Base-by-base conservation (phyloP, 2,329 filamentous ascomycete genomes). In the Xylaria sp. region DNA sequence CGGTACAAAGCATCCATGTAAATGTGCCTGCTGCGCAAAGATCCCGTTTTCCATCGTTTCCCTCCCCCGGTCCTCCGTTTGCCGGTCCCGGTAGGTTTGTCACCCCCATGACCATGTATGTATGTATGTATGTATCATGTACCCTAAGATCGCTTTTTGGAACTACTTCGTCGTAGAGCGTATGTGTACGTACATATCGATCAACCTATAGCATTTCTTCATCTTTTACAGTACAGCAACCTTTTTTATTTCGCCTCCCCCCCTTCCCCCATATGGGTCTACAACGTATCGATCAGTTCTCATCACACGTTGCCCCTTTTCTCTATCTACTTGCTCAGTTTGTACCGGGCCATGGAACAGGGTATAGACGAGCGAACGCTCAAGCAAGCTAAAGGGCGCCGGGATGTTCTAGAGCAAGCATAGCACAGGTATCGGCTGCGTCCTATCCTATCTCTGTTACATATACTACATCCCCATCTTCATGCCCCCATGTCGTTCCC, bases 1-100 rank as follows among this genome's bases (percentile, higher is more conserved):
- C 69, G 64, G 65, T 69, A 66, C 66, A 67, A 46, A 62, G 63
- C 37, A 59, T 41, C 46, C 37, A 58, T 58, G 39, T 46, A 18
- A 48, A 20, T 48, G 46, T 46, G n/a, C 18, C 41, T 46, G 0
- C 48, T 51, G 20, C 15, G 18, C n/a, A 25, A 32, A 54, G 51
- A 56, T 56, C 28, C 28, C 32, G 18, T 20, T 50, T 32, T 54
- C 13, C 20, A 46, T 46, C 41, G 18, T 28, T 13, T 52, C 13
- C 13, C 15, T 32, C 25, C 15, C 28, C 1, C 51, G 15, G 15
- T 8, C 28, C 7, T 55, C 28, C 28, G 52, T 55, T 46, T 46
- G 39, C 20, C 46, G n/a, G 28, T 8, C 37, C 28, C 52, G 52
- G 8, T 58, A 32, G 34, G 34, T 46, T 18, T 46, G 13, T 46